Percentiles rank a stretch among this genome's conserved stretches.
Conservation (phyloP, 495 filamentous ascomycete species). For the Hapsidospora chrysogenum region DNA sequence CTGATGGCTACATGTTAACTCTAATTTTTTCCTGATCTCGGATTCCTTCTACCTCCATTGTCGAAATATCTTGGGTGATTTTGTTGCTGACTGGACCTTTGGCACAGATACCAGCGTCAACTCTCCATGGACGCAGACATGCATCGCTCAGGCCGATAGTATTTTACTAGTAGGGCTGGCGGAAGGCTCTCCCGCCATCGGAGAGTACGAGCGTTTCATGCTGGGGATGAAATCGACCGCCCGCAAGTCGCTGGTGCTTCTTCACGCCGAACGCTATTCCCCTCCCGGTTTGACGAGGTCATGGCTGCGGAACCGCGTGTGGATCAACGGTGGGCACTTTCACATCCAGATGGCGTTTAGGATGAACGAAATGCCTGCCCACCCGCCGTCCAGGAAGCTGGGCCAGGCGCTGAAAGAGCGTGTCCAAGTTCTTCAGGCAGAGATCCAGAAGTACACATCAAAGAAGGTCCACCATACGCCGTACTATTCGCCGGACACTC, state of each 20-base stretch:
- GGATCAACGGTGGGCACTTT: slow-evolving; percentile 98
- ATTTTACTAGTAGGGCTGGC: slow-evolving; percentile 85
- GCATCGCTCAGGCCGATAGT: slow-evolving; percentile 89
- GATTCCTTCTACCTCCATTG: not conserved
- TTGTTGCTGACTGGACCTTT: slow-evolving; percentile 8
- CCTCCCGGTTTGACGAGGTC: slow-evolving; percentile 63
- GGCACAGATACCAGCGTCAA: slow-evolving; percentile 73
- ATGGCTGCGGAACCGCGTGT: slow-evolving; percentile 87
- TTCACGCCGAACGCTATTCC: slow-evolving; percentile 85
- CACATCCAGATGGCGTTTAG: slow-evolving; percentile 94
- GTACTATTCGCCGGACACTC: slow-evolving; percentile 76
- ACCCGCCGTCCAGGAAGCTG: slow-evolving; percentile 60
- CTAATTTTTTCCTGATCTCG: slow-evolving; percentile 30
- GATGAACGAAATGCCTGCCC: slow-evolving; percentile 56
- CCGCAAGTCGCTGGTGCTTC: slow-evolving; percentile 80
- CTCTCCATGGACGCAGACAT: slow-evolving; percentile 95
- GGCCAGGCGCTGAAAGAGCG: slow-evolving; percentile 80
- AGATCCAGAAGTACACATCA: slow-evolving; percentile 95
- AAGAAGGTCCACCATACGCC: slow-evolving; percentile 70
- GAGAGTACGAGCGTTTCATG: slow-evolving; percentile 90
- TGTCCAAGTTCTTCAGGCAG: slow-evolving; percentile 87
- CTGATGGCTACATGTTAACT: slow-evolving; percentile 21
- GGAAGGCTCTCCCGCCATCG: slow-evolving; percentile 75
- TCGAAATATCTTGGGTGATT: not conserved
- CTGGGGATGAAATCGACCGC: slow-evolving; percentile 96